Evolutionary conservation across 805 yeast species (phyloP).

Genomic region (Metschnikowia lachancei): DNA sequence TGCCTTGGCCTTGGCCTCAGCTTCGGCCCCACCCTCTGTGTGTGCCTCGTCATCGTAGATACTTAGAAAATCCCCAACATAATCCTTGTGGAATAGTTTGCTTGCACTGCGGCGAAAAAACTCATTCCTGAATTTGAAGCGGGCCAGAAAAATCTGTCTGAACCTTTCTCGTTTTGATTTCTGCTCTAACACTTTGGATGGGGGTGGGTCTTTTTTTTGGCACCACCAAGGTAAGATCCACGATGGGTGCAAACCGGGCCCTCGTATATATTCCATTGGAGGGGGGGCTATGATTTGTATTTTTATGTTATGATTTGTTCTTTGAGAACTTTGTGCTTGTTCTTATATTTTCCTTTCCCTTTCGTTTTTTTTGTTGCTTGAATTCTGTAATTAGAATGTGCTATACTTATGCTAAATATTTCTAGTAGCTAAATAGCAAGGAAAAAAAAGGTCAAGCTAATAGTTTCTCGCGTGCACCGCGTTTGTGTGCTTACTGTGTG

Average conservation of each 20-base stretch:
- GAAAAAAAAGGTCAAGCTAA: background rate
- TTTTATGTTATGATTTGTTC: background rate
- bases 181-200: background rate
- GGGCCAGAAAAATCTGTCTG: background rate
- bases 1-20: no score
- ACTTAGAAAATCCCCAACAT: background rate
- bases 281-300: background rate
- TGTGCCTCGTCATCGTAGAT: no score
- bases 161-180: constrained; percentile 4
- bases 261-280: constrained; percentile 1
- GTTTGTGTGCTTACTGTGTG: constrained; percentile 1
- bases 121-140: background rate
- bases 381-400: background rate
- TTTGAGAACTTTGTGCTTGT: no score
- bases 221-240: constrained; percentile 10
- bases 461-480: constrained; percentile 1
- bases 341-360: background rate
- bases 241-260: constrained; percentile 10
- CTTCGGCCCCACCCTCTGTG: no score
- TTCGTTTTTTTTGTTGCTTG: background rate
- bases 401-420: background rate
- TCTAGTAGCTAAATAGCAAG: background rate
- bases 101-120: background rate
- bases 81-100: background rate
- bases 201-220: background rate